These are phyloP conservation scores for Dalbergia cochinchinensis DNA, from an alignment of 306 rosid genomes.

Conservation along the genomic window DNA sequence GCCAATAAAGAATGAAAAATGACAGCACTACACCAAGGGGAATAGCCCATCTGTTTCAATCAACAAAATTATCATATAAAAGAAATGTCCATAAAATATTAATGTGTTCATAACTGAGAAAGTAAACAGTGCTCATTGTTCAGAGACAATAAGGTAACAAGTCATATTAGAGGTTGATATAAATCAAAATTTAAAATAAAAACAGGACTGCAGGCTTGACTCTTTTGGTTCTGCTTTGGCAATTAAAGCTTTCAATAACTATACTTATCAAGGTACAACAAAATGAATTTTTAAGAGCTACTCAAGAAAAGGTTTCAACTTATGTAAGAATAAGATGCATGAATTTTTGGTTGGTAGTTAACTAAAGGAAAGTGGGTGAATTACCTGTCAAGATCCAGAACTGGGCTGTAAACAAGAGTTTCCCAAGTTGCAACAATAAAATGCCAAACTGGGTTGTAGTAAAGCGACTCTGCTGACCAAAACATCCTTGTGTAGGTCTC, in stretches of 20 bases:
- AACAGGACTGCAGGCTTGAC: not conserved
- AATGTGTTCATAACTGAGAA: slow-evolving; percentile 17
- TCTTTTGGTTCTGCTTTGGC: slow-evolving; percentile 1
- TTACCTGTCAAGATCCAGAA: slow-evolving; percentile 97
- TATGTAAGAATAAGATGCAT: slow-evolving; percentile 12
- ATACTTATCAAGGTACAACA: not conserved
- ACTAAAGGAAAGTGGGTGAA: slow-evolving; percentile 10
- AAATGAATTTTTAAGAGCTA: slow-evolving; percentile 16
- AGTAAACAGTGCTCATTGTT: not conserved
- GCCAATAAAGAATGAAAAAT: slow-evolving; percentile 76
- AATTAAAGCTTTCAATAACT: slow-evolving; percentile 5
- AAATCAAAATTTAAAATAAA: not conserved
- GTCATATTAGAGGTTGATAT: not conserved
- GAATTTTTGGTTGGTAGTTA: not conserved
- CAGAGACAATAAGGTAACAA: not conserved
- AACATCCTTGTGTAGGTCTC: slow-evolving; percentile 98
- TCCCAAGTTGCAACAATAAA: slow-evolving; percentile 90
- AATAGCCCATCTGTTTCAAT: slow-evolving; percentile 93
- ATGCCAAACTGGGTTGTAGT: slow-evolving; percentile 93
- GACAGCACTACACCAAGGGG: slow-evolving; percentile 66
- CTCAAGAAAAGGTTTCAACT: not conserved
- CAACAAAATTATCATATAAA: slow-evolving; percentile 4
- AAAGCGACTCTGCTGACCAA: slow-evolving; percentile 95
- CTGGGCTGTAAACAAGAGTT: slow-evolving; percentile 89
- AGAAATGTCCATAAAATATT: slow-evolving; percentile 18